These are phyloP conservation scores for Thamnidium elegans DNA, from an alignment of 192 early-diverging fungal species.

Conservation along the genomic window DNA sequence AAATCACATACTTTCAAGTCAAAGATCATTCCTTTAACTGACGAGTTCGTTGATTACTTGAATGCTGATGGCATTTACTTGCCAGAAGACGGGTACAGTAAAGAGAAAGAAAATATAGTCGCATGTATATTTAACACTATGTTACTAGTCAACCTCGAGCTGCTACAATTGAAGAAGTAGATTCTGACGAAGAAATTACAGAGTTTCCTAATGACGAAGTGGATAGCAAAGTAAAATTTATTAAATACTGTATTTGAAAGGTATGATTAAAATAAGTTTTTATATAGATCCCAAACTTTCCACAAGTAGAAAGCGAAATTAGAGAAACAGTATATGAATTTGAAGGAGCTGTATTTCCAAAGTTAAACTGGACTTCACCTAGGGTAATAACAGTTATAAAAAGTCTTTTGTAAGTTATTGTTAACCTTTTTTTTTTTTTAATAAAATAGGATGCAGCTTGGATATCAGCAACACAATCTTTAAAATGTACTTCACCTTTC, in stretches of 20 bases:
- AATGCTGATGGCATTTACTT: slow-evolving; percentile 82
- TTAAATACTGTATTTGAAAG: background rate
- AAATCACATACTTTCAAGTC: slow-evolving; percentile 65
- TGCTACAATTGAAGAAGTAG: slow-evolving; percentile 29
- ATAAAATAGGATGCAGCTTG: slow-evolving; percentile 77
- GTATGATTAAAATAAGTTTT: background rate
- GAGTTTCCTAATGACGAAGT: slow-evolving; percentile 32
- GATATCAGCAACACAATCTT: slow-evolving; percentile 76
- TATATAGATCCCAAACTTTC: slow-evolving; percentile 52
- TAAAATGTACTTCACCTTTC: slow-evolving; percentile 69
- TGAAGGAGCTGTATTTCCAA: slow-evolving; percentile 86
- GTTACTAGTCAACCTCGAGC: slow-evolving; percentile 28
- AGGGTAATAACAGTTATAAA: slow-evolving; percentile 43
- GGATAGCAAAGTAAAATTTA: slow-evolving; percentile 10
- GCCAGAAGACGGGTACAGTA: slow-evolving; percentile 60
- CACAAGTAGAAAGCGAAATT: slow-evolving; percentile 62
- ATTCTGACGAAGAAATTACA: slow-evolving; percentile 28
- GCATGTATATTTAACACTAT: background rate
- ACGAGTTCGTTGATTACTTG: slow-evolving; percentile 82
- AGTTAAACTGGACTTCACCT: slow-evolving; percentile 94
- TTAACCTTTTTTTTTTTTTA: background rate
- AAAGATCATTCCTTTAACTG: slow-evolving; percentile 67
- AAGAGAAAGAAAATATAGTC: background rate
- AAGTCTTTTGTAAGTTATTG: background rate
- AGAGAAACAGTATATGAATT: slow-evolving; percentile 62